Percentiles rank a stretch among this genome's conserved stretches.
Conservation (phyloP, 2,329 filamentous ascomycete species). For the Paraphoma chrysanthemicola region DNA sequence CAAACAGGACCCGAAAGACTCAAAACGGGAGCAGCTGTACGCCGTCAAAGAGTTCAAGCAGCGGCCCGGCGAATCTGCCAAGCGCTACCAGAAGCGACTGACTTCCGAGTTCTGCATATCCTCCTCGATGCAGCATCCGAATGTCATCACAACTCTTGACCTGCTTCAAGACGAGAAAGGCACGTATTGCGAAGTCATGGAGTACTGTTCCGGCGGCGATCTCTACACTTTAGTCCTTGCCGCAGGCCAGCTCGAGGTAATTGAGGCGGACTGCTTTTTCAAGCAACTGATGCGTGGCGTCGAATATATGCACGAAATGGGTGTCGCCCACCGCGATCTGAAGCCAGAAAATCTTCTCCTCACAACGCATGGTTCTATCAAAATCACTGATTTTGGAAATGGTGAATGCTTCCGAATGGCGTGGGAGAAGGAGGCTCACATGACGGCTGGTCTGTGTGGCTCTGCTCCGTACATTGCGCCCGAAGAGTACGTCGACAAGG, state of each 20-base stretch:
- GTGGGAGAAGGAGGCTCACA: slow-evolving; percentile 97
- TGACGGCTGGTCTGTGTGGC: slow-evolving; percentile 96
- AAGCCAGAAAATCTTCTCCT: slow-evolving; percentile 97
- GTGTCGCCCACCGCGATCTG: slow-evolving; percentile 92
- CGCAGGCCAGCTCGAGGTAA: slow-evolving; percentile 87
- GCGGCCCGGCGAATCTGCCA: slow-evolving; percentile 90
- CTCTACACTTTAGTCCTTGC: slow-evolving; percentile 92
- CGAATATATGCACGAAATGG: slow-evolving; percentile 99
- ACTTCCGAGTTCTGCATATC: slow-evolving; percentile 99
- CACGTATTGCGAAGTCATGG: slow-evolving; percentile 99
- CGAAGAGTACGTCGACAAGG: slow-evolving; percentile 92
- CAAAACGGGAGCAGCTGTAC: slow-evolving; percentile 83
- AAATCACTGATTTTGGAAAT: slow-evolving; percentile 98
- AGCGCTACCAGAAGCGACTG: slow-evolving; percentile 96
- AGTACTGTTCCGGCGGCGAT: slow-evolving; percentile 96
- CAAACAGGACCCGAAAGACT: slow-evolving; percentile 84
- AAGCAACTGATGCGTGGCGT: slow-evolving; percentile 99
- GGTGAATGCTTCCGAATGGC: slow-evolving; percentile 99
- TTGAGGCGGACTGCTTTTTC: slow-evolving; percentile 97
- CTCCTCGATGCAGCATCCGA: slow-evolving; percentile 92
- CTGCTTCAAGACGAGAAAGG: slow-evolving; percentile 95
- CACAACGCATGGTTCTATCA: slow-evolving; percentile 89
- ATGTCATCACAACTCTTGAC: slow-evolving; percentile 97
- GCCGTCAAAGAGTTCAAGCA: slow-evolving; percentile 98
- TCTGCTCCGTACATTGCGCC: slow-evolving; percentile 97